Percentiles rank a stretch among this genome's conserved stretches.
Conservation (phyloP, 2,329 filamentous ascomycete genomes). For the Fusarium nisikadoi region DNA sequence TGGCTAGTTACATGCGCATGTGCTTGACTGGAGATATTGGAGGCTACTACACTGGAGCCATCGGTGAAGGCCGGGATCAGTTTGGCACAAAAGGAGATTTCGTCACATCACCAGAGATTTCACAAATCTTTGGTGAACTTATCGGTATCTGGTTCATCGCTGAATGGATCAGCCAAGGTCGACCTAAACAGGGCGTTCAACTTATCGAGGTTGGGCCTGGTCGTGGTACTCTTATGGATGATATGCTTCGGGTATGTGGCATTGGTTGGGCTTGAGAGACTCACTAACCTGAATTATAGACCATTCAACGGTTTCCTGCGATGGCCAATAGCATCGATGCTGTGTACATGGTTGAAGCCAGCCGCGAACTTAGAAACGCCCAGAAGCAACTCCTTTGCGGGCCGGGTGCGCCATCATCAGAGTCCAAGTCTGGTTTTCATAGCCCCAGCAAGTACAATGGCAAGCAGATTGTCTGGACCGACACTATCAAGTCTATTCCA, state of each 20-base stretch:
- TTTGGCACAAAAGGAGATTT: constrained; percentile 97
- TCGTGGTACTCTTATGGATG: constrained; percentile 95
- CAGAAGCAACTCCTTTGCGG: constrained; percentile 88
- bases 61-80: constrained; percentile 77
- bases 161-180: constrained; percentile 95
- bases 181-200: constrained; percentile 77
- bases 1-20: constrained; percentile 98
- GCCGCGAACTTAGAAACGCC: constrained; percentile 76
- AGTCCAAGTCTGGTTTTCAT: constrained; percentile 78
- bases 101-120: constrained; percentile 96
- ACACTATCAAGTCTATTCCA: constrained; percentile 86
- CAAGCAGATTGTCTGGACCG: constrained; percentile 87
- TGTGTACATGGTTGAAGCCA: constrained; percentile 97
- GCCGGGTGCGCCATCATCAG: constrained; percentile 70
- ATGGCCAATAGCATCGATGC: constrained; percentile 81
- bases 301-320: constrained; percentile 82
- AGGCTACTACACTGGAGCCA: constrained; percentile 89
- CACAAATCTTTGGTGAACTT: constrained; percentile 94
- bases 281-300: constrained; percentile 60
- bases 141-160: constrained; percentile 94
- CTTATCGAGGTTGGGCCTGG: constrained; percentile 95
- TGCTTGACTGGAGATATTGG: constrained; percentile 90
- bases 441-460: constrained; percentile 80
- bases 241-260: constrained; percentile 83
- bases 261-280: not conserved